These are phyloP conservation scores for Plasmodium cynomolgi DNA, from an alignment of 169 alveolate genomes.

Conservation along the genomic window DNA sequence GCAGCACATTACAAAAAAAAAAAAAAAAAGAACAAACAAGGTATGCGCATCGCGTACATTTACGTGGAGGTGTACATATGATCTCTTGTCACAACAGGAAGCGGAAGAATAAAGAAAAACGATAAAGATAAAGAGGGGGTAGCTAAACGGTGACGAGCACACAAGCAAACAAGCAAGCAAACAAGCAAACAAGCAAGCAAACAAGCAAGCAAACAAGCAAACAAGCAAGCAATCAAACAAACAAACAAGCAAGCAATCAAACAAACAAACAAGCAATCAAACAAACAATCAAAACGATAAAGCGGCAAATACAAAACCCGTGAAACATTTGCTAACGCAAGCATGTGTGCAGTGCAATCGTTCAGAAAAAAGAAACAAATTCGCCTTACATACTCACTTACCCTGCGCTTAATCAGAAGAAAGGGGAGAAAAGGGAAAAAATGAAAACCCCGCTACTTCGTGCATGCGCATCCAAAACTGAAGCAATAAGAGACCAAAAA, in stretches of 20 bases:
- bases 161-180: background rate
- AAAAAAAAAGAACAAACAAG: background rate
- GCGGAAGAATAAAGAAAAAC: background rate
- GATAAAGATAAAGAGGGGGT: background rate
- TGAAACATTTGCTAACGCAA: background rate
- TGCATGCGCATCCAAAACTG: background rate
- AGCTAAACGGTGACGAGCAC: background rate
- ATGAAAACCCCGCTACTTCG: background rate
- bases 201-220: background rate
- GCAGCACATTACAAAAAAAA: background rate
- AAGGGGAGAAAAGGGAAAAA: background rate
- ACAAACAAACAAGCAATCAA: background rate
- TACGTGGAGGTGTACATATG: background rate
- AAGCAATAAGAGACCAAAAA: background rate
- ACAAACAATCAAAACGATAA: background rate
- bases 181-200: background rate
- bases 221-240: background rate
- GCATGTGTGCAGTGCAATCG: background rate
- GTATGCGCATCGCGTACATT: background rate
- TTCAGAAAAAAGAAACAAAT: background rate
- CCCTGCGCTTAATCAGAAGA: background rate
- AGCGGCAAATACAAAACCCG: background rate
- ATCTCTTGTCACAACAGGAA: background rate
- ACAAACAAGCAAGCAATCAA: background rate
- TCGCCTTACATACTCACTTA: background rate